Evolutionary conservation across 1,139 yeast genomes (phyloP).

Genomic region (Kodamaea plutei): DNA sequence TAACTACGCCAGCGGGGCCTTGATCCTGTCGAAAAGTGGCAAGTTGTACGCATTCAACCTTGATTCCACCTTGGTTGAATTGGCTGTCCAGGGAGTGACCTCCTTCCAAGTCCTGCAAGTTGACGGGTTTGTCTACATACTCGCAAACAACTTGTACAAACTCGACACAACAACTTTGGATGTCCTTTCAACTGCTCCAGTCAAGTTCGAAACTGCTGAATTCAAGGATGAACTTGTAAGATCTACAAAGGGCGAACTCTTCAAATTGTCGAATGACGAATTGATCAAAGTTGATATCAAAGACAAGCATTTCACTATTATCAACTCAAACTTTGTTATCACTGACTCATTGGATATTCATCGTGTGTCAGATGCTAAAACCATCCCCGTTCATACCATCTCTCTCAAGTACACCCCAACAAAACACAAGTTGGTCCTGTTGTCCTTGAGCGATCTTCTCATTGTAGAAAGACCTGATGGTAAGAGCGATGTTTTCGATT

Average conservation of each 20-base stretch:
- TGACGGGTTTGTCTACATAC: slow-evolving; percentile 15
- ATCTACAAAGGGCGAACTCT: slow-evolving; percentile 17
- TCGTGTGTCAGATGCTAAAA: slow-evolving; percentile 6
- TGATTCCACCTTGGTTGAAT: slow-evolving; percentile 4
- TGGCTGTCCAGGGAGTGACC: not conserved
- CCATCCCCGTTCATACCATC: slow-evolving; percentile 2
- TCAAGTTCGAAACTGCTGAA: slow-evolving; percentile 10
- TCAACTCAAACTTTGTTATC: slow-evolving; percentile 9
- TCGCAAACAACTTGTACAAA: slow-evolving; percentile 9
- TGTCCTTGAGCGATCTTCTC: slow-evolving; percentile 19
- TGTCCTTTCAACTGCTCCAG: slow-evolving; percentile 2
- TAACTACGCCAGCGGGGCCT: slow-evolving; percentile 17
- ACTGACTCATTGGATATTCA: slow-evolving; percentile 8
- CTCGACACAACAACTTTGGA: slow-evolving; percentile 9
- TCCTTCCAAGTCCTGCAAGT: slow-evolving; percentile 7
- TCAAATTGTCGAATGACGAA: slow-evolving; percentile 10
- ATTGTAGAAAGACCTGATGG: slow-evolving; percentile 10
- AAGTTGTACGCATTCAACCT: slow-evolving; percentile 8
- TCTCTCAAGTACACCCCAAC: slow-evolving; percentile 2
- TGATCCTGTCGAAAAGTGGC: slow-evolving; percentile 18
- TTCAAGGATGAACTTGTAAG: slow-evolving; percentile 20
- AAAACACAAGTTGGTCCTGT: slow-evolving; percentile 10
- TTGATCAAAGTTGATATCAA: slow-evolving; percentile 3
- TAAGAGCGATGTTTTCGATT: slow-evolving; percentile 22
- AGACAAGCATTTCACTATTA: slow-evolving; percentile 3